A percentile compares a stretch with the other conserved stretches of the same genome.
These are phyloP conservation scores for Globisporangium canariense DNA, from an alignment of 352 stramenopile species.

Conservation along the genomic window DNA sequence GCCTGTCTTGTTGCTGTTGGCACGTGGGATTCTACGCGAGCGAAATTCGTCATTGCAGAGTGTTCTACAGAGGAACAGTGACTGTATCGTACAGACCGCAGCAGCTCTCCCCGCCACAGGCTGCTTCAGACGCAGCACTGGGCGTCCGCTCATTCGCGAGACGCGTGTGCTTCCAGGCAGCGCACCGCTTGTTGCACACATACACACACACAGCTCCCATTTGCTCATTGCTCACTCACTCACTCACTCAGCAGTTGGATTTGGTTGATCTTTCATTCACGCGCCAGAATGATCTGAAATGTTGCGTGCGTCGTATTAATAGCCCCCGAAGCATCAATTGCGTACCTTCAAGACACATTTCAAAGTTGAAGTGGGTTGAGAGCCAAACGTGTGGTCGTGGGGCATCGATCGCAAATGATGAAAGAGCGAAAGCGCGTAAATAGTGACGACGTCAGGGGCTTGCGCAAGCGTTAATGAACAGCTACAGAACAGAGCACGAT, in stretches of 20 bases:
- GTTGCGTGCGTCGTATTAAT: not conserved
- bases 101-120: not conserved
- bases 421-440: too few species aligned
- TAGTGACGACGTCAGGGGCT: too few species aligned
- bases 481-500: not conserved
- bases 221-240: too few species aligned
- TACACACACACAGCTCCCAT: too few species aligned
- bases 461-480: not conserved
- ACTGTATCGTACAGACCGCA: not conserved
- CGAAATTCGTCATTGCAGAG: not conserved
- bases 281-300: slow-evolving; percentile 5
- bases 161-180: too few species aligned
- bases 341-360: slow-evolving; percentile 4
- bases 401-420: too few species aligned
- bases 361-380: slow-evolving; percentile 10
- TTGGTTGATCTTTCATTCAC: not conserved
- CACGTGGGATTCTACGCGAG: not conserved
- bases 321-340: not conserved
- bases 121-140: not conserved
- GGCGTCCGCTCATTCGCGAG: too few species aligned
- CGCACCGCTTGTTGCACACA: too few species aligned
- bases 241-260: not conserved
- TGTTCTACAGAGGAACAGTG: not conserved
- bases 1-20: too few species aligned
- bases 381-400: not conserved